Evolutionary conservation across 768 basidiomycete species (phyloP), one percentile per base, ranked within the genome.

Genomic region (Psilocybe cyanescens): DNA sequence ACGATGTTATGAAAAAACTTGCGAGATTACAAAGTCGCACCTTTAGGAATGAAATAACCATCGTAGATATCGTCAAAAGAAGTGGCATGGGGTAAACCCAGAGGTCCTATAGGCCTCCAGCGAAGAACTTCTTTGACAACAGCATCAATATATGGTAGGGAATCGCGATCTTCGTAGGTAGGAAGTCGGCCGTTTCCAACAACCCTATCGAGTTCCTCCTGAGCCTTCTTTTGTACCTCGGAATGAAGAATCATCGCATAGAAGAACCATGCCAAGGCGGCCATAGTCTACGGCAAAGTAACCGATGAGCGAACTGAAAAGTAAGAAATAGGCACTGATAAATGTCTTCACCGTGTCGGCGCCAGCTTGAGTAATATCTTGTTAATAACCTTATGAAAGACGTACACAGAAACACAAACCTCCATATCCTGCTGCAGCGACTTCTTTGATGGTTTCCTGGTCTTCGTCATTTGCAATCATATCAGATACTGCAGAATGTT

Each of bases 161-260:
- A 57, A 2, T 53, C 35, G 8, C 63, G 58, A 54, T 76, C 74
- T 8, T 66, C 62, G 24, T 67, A 67, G 1, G 60, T 65, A 2
- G 70, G 66, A 14, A 76, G 62, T 1, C 75, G 65, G 16, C 70
- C 65, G 14, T 55, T 53, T 3, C 74, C 75, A 11, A 74, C 58
- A 8, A 75, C 65, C 0, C 60, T 39, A 58, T 76, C 74, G 14
- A 78, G 63, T 57, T 77, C 76, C 6, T 58, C 58, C 56, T 75
- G 77, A 5, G 72, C 76, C 45, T 70, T 73, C 41, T 48, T 65
- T 59, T 75, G 74, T 0, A 67, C 66, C 0, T 75, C 70, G 0
- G 76, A 75, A 61, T 71, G 59, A 7, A 62, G 49, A 1, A 69
- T 46, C 72, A 77, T 71, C 4, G 70, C 69, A 11, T 74, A 61